These are phyloP conservation scores for Auriculariales sp. DNA, from an alignment of 768 basidiomycete genomes.

Conservation along the genomic window DNA sequence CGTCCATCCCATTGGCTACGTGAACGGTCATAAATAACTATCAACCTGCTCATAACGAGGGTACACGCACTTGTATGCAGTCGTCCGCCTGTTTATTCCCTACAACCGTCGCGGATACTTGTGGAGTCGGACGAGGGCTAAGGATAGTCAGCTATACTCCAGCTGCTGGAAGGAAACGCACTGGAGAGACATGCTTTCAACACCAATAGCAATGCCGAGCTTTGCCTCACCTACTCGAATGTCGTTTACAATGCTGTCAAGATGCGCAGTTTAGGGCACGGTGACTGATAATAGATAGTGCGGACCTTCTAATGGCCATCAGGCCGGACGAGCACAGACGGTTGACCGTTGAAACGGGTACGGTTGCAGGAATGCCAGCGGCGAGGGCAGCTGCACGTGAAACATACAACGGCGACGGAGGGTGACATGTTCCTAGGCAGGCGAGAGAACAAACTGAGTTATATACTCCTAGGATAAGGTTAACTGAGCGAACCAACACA, in stretches of 20 bases:
- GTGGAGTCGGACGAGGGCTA: slow-evolving; percentile 64
- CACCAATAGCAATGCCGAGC: slow-evolving; percentile 73
- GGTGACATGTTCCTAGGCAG: slow-evolving; percentile 60
- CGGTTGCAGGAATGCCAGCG: slow-evolving; percentile 74
- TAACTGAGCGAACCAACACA: slow-evolving; percentile 47
- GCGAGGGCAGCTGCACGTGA: slow-evolving; percentile 79
- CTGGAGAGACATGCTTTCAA: slow-evolving; percentile 77
- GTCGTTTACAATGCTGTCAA: slow-evolving; percentile 56
- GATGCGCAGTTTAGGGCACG: neutral
- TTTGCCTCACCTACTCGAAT: slow-evolving; percentile 74
- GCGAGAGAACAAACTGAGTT: slow-evolving; percentile 5
- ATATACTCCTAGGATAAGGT: slow-evolving; percentile 6
- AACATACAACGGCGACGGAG: slow-evolving; percentile 66
- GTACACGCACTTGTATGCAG: slow-evolving; percentile 44
- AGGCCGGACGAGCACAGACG: slow-evolving; percentile 88
- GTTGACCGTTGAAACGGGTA: slow-evolving; percentile 86
- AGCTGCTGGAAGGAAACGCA: slow-evolving; percentile 16
- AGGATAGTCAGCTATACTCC: neutral
- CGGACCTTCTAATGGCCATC: slow-evolving; percentile 62
- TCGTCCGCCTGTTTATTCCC: slow-evolving; percentile 53
- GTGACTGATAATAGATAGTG: neutral
- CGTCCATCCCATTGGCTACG: slow-evolving; percentile 87
- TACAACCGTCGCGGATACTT: slow-evolving; percentile 43
- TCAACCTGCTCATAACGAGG: neutral
- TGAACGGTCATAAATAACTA: slow-evolving; percentile 1